A percentile compares a stretch with the other conserved stretches of the same genome.
These are phyloP conservation scores for Golovinomyces cichoracearum DNA, from an alignment of 2,329 filamentous ascomycete species.

Conservation along the genomic window DNA sequence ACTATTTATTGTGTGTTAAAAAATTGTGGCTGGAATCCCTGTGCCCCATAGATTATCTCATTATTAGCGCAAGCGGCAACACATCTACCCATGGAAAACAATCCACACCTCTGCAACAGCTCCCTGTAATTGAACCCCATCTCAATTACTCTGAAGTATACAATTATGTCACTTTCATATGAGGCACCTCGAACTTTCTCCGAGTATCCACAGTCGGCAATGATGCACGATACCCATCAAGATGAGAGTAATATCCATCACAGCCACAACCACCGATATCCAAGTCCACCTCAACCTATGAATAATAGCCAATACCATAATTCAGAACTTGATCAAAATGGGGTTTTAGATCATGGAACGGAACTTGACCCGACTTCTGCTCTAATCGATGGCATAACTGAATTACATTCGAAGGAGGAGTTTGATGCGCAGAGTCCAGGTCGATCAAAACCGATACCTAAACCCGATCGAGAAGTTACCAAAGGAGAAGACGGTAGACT, in stretches of 20 bases:
- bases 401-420: conserved; percentile 12
- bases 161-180: conserved; percentile 11
- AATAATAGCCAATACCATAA: conserved; percentile 12
- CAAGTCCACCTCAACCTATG: conserved; percentile 12
- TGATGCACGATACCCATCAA: conserved; percentile 12
- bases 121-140: too few species aligned
- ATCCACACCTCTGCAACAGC: too few species aligned
- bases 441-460: conserved; percentile 25
- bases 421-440: conserved; percentile 12
- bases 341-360: not conserved
- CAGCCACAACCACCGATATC: conserved; percentile 12
- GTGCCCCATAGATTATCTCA: not conserved
- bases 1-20: too few species aligned
- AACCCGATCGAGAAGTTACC: conserved; percentile 29
- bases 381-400: conserved; percentile 10
- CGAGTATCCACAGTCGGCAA: conserved; percentile 9
- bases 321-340: not conserved
- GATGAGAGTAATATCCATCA: conserved; percentile 11
- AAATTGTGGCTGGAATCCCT: conserved; percentile 1
- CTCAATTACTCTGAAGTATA: not conserved
- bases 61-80: conserved; percentile 1
- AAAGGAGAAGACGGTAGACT: conserved; percentile 52
- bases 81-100: too few species aligned
- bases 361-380: conserved; percentile 5
- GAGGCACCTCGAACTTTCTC: conserved; percentile 10